phyloP scores from a whole-genome alignment of 176 grass and related monocot species.

The Oropetium thomaeum region DNA sequence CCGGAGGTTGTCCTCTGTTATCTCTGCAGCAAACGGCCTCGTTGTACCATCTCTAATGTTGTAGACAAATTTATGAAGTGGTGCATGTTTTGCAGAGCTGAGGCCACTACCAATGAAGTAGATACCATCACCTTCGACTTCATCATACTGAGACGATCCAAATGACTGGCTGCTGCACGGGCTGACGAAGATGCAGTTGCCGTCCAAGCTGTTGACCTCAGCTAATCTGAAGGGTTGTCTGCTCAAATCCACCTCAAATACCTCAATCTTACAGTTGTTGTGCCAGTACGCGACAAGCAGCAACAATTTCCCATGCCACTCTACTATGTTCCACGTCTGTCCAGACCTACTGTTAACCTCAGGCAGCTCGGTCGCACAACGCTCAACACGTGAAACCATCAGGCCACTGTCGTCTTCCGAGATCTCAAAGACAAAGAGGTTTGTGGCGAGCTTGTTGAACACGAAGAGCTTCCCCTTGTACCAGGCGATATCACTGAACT shows the following conservation, averaged over 20 bases:
- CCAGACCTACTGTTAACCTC: neutral
- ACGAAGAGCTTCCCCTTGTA: slow-evolving; percentile 33
- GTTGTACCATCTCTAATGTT: slow-evolving; percentile 21
- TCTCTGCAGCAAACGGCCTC: slow-evolving; percentile 15
- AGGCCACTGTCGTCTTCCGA: neutral
- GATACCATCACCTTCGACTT: slow-evolving; percentile 22
- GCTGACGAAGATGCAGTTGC: slow-evolving; percentile 41
- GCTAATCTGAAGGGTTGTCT: neutral
- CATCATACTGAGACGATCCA: neutral
- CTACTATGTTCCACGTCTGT: neutral
- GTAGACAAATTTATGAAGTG: slow-evolving; percentile 31
- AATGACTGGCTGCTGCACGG: slow-evolving; percentile 34
- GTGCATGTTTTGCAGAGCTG: neutral
- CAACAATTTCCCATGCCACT: slow-evolving; percentile 42
- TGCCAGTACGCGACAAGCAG: neutral
- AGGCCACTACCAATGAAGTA: slow-evolving; percentile 31
- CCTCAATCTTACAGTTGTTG: neutral
- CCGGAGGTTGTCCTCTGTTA: neutral
- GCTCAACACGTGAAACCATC: slow-evolving; percentile 29
- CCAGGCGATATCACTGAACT: slow-evolving; percentile 22
- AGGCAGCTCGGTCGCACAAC: neutral
- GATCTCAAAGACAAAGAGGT: slow-evolving; percentile 7
- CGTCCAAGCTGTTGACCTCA: slow-evolving; percentile 31
- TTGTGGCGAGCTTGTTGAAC: slow-evolving; percentile 7
- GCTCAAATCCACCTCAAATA: slow-evolving; percentile 13